These are phyloP conservation scores for Solanum bulbocastanum DNA, from an alignment of 257 asterid genomes.

Conservation along the genomic window DNA sequence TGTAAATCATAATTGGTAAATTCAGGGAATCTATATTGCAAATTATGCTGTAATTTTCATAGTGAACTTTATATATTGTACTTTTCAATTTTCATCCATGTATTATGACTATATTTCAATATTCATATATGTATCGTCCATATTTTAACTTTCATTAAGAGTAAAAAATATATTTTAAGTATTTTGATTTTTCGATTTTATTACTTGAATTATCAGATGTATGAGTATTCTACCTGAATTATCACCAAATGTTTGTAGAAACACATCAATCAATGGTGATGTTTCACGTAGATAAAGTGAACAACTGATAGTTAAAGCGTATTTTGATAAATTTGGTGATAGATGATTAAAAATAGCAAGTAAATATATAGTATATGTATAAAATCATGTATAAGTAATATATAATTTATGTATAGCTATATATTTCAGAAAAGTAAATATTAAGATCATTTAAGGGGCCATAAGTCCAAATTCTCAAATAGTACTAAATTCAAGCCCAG, in stretches of 20 bases:
- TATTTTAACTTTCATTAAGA: background rate
- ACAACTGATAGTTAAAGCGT: background rate
- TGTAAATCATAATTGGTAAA: background rate
- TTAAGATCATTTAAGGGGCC: background rate
- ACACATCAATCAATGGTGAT: no score
- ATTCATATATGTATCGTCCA: background rate
- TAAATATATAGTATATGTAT: no score
- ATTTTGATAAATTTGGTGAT: background rate
- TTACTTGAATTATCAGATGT: background rate
- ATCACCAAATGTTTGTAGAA: no score
- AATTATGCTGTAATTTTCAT: background rate
- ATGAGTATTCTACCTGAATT: no score
- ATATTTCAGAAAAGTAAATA: background rate
- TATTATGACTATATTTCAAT: background rate
- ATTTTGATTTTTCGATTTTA: accelerated
- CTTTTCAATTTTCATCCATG: background rate
- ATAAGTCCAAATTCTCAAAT: background rate
- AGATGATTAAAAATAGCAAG: background rate
- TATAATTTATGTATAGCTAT: background rate
- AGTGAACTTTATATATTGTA: background rate
- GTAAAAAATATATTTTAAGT: background rate
- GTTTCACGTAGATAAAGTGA: background rate
- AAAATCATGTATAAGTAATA: background rate
- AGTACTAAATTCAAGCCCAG: background rate
- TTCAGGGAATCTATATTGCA: background rate